phyloP scores from a whole-genome alignment of 2,329 filamentous ascomycete genomes.

The Cryphonectria naterciae region DNA sequence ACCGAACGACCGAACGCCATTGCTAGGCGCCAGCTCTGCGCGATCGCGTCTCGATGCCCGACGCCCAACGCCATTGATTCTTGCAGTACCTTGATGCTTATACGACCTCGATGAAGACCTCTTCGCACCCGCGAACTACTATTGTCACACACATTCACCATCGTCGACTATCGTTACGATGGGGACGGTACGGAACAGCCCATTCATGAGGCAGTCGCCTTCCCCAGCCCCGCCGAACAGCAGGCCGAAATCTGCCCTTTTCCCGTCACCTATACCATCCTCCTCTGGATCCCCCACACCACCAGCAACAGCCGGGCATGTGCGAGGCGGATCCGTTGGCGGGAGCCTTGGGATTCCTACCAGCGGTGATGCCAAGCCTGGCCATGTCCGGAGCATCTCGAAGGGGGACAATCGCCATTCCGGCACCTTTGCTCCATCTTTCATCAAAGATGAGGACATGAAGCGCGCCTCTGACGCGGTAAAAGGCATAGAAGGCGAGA shows the following conservation, averaged over 20 bases:
- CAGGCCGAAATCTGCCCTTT: constrained; percentile 76
- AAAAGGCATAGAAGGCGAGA: constrained; percentile 88
- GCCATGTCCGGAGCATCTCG: constrained; percentile 61
- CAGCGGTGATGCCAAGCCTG: constrained; percentile 33
- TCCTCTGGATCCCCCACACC: constrained; percentile 9
- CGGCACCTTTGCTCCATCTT: constrained; percentile 91
- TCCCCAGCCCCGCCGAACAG: constrained; percentile 61
- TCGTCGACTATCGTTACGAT: constrained; percentile 17
- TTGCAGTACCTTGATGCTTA: constrained; percentile 24
- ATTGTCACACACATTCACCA: background rate
- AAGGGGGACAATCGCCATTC: constrained; percentile 66
- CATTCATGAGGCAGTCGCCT: constrained; percentile 73
- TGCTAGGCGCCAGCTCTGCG: constrained; percentile 18
- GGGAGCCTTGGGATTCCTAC: constrained; percentile 18
- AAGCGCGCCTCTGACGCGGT: constrained; percentile 60
- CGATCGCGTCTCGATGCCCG: constrained; percentile 17
- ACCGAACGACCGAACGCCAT: constrained; percentile 3
- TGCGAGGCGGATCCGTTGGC: constrained; percentile 22
- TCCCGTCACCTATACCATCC: constrained; percentile 52
- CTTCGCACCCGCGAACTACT: constrained; percentile 8
- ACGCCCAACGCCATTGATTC: constrained; percentile 3
- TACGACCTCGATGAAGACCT: constrained; percentile 26
- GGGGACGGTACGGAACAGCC: constrained; percentile 73
- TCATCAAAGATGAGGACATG: constrained; percentile 87
- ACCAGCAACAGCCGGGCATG: constrained; percentile 9